Evolutionary conservation across 208 protist species (phyloP), one percentile per base, ranked within the genome.

Genomic region (Acanthamoeba castellanii): DNA sequence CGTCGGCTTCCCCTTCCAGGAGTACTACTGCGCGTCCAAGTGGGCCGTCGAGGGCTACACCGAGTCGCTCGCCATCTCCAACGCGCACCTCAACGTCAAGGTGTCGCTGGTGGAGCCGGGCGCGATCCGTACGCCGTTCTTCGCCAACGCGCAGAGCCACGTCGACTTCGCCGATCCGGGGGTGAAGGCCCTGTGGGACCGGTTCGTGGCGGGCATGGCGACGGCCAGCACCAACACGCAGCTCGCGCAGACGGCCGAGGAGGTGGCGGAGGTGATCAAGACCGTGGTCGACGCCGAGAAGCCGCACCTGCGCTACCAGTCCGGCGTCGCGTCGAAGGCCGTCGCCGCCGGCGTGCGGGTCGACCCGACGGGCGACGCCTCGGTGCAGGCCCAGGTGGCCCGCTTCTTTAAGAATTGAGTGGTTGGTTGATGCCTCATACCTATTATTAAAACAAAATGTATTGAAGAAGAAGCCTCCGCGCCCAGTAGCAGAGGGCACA

Each of bases 271-370:
- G 84, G 84, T 70, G 25, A 70, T 91, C 57, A 20, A 55, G 84
- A 61, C n/a, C n/a, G 84, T 45, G 32, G 84, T 45, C n/a, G 27
- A 59, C 18, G 30, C 20, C 34, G 84, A 91, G 50, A 91, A 91
- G 84, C 84, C 84, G 3, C 84, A 91, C 55, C 84, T 91, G 30
- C 50, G 84, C 55, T 91, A 91, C 84, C 84, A 91, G 84, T 66
- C 55, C 13, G n/a, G 32, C 7, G 84, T 27, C 1, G 13, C 47
- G 8, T 3, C 3, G 3, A 70, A 91, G 59, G 84, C 50, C 30
- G 5, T 91, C 25, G 47, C 27, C 7, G 84, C 55, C 84, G 64
- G 45, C 30, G 25, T 42, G 42, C 22, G 27, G 1, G 5, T 34
- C 27, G 84, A 70, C 84, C 45, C 47, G 25, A 91, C 84, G 7